These are phyloP conservation scores for Populus pruinosa DNA, from an alignment of 345 rosid genomes.

Conservation along the genomic window DNA sequence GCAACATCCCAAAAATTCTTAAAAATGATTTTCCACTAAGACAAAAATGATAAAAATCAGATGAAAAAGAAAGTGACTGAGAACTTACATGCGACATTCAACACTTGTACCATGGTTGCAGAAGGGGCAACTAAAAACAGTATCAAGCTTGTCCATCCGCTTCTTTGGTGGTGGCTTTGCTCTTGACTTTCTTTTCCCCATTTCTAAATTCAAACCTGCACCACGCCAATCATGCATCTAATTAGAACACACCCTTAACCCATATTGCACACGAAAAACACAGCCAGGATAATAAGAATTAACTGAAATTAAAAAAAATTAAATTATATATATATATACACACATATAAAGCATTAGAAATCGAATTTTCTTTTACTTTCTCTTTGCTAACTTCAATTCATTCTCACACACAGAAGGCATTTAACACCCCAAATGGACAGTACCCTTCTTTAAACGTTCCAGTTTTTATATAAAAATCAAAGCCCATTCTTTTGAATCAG, in stretches of 20 bases:
- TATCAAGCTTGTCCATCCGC: constrained; percentile 92
- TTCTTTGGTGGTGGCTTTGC: constrained; percentile 94
- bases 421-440: background rate
- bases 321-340: background rate
- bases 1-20: background rate
- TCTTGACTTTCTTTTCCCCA: constrained; percentile 97
- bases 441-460: background rate
- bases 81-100: constrained; percentile 69
- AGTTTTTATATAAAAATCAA: background rate
- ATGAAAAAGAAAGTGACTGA: background rate
- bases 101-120: constrained; percentile 94
- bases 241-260: background rate
- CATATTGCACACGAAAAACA: background rate
- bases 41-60: background rate
- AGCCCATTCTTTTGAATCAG: background rate
- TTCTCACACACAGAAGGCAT: background rate
- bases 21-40: background rate
- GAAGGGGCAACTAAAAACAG: constrained; percentile 91
- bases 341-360: background rate
- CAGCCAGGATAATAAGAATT: background rate
- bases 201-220: constrained; percentile 18
- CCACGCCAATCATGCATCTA: constrained; percentile 1
- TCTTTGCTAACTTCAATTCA: background rate
- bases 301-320: no score
- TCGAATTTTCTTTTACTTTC: background rate